Evolutionary conservation across 2,329 filamentous ascomycete genomes (phyloP).

Genomic region (Aspergillus fumigatiaffinis): DNA sequence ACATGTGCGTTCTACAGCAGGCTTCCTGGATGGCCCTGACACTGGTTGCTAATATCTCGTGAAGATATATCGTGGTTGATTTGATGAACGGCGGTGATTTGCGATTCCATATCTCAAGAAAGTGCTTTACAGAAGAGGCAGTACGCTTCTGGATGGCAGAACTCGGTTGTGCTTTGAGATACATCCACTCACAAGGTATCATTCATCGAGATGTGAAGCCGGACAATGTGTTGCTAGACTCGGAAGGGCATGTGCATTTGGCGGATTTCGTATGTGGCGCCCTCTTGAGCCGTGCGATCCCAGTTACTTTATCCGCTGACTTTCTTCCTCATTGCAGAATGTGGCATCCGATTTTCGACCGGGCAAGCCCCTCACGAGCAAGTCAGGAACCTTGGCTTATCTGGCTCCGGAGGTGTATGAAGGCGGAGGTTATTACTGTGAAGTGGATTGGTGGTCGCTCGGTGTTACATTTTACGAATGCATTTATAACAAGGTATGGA

Average conservation of each 20-base stretch:
- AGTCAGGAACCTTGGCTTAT: conserved; percentile 93
- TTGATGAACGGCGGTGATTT: conserved; percentile 97
- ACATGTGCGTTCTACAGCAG: conserved; percentile 64
- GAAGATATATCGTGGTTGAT: conserved; percentile 86
- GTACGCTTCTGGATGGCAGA: conserved; percentile 97
- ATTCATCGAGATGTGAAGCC: conserved; percentile 90
- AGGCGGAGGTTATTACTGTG: conserved; percentile 80
- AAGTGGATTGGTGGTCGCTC: conserved; percentile 98
- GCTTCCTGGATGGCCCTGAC: neutral
- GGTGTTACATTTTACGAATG: conserved; percentile 99
- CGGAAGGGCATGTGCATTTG: conserved; percentile 90
- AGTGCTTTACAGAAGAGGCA: conserved; percentile 96
- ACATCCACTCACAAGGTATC: conserved; percentile 81
- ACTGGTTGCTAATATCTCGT: conserved; percentile 20
- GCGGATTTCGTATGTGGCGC: conserved; percentile 79
- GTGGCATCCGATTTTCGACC: conserved; percentile 90
- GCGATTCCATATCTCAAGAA: conserved; percentile 94
- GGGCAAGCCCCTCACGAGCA: conserved; percentile 81
- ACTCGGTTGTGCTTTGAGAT: conserved; percentile 83
- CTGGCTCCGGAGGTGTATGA: conserved; percentile 93
- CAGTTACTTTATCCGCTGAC: conserved; percentile 8
- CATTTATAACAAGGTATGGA: conserved; percentile 90
- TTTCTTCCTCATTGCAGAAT: conserved; percentile 56
- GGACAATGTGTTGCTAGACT: conserved; percentile 83
- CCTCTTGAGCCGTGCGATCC: neutral